These are phyloP conservation scores for Neopestalotiopsis sp. DNA, from an alignment of 2,329 filamentous ascomycete genomes.

Conservation along the genomic window DNA sequence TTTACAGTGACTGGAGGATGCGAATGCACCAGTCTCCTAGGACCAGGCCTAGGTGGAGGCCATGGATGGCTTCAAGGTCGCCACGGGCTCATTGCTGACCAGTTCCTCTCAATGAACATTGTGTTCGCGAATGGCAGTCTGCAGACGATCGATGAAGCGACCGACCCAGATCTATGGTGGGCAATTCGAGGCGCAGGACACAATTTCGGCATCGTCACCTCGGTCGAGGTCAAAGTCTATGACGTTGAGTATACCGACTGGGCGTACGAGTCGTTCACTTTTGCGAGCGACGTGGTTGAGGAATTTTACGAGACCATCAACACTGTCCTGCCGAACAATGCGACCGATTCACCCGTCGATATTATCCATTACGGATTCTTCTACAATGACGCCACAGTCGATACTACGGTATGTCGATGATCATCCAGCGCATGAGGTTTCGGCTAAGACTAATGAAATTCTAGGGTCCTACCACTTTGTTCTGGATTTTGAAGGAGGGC, in stretches of 20 bases:
- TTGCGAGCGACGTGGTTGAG: constrained; percentile 50
- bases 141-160: constrained; percentile 31
- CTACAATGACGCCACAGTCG: constrained; percentile 43
- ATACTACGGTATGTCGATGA: constrained; percentile 36
- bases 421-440: neutral
- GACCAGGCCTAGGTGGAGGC: constrained; percentile 50
- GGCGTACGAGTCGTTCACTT: constrained; percentile 45
- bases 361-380: constrained; percentile 57
- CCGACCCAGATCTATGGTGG: constrained; percentile 57
- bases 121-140: constrained; percentile 45
- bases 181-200: constrained; percentile 61
- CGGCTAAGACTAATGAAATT: constrained; percentile 35
- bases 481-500: constrained; percentile 49
- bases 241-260: constrained; percentile 40
- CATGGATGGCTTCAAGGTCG: constrained; percentile 47
- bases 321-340: constrained; percentile 30
- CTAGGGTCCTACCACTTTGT: constrained; percentile 43
- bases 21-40: constrained; percentile 55
- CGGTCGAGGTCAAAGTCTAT: constrained; percentile 50
- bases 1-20: constrained; percentile 54
- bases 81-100: constrained; percentile 47
- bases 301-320: constrained; percentile 43
- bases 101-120: constrained; percentile 44
- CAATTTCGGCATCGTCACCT: constrained; percentile 63
- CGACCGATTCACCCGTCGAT: constrained; percentile 42